Evolutionary conservation across 495 filamentous ascomycete genomes (phyloP).

Genomic region (Lepraria neglecta): DNA sequence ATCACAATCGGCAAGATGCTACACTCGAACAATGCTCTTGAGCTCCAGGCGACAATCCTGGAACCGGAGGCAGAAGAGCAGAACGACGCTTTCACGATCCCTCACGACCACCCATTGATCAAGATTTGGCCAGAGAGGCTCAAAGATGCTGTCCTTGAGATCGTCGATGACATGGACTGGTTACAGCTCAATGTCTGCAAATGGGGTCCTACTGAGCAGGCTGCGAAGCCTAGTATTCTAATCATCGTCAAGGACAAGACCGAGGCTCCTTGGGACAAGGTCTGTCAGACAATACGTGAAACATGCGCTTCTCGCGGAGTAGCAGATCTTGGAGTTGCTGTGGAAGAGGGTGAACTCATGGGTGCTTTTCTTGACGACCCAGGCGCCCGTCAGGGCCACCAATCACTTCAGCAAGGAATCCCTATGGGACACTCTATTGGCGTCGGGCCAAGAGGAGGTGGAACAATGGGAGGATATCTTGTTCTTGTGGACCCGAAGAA

Average conservation of each 20-base stretch:
- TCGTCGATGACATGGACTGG: not conserved
- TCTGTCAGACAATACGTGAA: not conserved
- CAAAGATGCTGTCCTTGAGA: not conserved
- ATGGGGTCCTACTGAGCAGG: not conserved
- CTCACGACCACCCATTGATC: not conserved
- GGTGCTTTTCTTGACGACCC: not conserved
- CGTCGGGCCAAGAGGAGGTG: not conserved
- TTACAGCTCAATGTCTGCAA: not conserved
- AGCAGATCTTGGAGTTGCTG: not conserved
- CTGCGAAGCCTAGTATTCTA: not conserved
- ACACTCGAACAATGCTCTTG: not conserved
- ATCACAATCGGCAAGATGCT: constrained; percentile 4
- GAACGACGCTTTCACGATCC: not conserved
- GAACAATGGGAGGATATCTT: not conserved
- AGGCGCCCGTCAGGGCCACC: not conserved
- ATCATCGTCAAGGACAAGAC: not conserved
- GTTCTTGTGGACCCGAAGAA: not conserved
- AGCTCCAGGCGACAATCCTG: not conserved
- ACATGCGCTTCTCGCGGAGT: not conserved
- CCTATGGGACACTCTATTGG: not conserved
- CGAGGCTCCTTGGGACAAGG: not conserved
- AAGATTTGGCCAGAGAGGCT: not conserved
- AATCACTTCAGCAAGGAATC: not conserved
- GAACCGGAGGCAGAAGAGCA: not conserved
- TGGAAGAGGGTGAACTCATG: not conserved